These are phyloP conservation scores for Chrysanthemum seticuspe DNA, from an alignment of 129 eudicot species.

Conservation along the genomic window DNA sequence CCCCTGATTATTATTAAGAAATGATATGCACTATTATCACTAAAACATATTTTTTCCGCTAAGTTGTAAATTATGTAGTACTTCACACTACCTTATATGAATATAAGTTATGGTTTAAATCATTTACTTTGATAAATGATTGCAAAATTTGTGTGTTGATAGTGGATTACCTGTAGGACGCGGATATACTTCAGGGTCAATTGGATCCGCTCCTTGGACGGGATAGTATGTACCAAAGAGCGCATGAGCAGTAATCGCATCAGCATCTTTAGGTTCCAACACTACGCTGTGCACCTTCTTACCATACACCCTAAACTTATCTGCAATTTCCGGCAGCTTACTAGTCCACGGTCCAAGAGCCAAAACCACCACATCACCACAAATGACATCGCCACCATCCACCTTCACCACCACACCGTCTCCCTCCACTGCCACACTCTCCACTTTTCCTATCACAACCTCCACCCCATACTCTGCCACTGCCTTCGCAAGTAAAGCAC, in stretches of 20 bases:
- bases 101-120: too few species aligned
- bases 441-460: constrained; percentile 65
- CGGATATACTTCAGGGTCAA: constrained; percentile 84
- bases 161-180: constrained; percentile 55
- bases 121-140: too few species aligned
- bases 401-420: constrained; percentile 48
- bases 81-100: too few species aligned
- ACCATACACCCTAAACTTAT: constrained; percentile 61
- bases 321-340: constrained; percentile 38
- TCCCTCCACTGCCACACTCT: constrained; percentile 54
- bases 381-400: constrained; percentile 48
- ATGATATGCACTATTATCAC: too few species aligned
- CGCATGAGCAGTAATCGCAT: constrained; percentile 67
- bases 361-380: constrained; percentile 50
- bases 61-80: too few species aligned
- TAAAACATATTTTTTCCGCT: too few species aligned
- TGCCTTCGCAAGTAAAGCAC: constrained; percentile 53
- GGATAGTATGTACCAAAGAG: constrained; percentile 56
- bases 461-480: constrained; percentile 63
- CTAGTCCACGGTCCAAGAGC: constrained; percentile 70
- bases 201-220: constrained; percentile 46
- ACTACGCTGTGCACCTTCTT: constrained; percentile 76
- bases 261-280: constrained; percentile 57
- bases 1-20: constrained; percentile 38
- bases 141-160: too few species aligned